Conservation (phyloP, 1,284 basidiomycete genomes). For the Inonotus hispidus region DNA sequence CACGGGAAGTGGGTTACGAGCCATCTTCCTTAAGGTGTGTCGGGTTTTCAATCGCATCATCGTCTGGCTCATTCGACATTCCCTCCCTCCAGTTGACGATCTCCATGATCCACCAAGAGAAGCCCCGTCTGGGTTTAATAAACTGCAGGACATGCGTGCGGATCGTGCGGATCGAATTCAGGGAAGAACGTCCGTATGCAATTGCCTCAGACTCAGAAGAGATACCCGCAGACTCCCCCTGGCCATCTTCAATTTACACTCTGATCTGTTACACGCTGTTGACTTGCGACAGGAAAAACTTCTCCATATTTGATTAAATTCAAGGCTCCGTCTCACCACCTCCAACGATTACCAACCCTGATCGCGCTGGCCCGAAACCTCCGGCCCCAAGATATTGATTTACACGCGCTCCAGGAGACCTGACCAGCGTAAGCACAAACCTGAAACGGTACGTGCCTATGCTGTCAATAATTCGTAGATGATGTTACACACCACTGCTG, state of each 20-base stretch:
- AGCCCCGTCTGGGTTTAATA: neutral
- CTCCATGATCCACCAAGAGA: neutral
- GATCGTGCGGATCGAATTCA: neutral
- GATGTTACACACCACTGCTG: neutral
- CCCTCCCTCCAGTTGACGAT: neutral
- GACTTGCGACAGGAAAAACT: neutral
- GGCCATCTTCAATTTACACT: neutral
- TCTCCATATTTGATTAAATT: neutral
- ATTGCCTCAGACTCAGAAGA: neutral
- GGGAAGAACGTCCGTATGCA: neutral
- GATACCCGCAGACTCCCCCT: neutral
- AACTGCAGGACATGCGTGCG: neutral
- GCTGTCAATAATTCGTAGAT: neutral
- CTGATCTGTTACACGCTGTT: neutral
- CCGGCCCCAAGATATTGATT: neutral
- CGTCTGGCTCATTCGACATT: neutral
- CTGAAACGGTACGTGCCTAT: neutral
- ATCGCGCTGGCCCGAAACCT: neutral
- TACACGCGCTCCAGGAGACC: neutral
- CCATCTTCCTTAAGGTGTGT: neutral
- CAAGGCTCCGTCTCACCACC: neutral
- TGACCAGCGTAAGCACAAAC: neutral
- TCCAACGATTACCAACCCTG: neutral
- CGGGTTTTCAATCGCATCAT: neutral
- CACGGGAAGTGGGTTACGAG: neutral